Conservation (phyloP, 2,329 filamentous ascomycete species). For the Talaromyces sp. region DNA sequence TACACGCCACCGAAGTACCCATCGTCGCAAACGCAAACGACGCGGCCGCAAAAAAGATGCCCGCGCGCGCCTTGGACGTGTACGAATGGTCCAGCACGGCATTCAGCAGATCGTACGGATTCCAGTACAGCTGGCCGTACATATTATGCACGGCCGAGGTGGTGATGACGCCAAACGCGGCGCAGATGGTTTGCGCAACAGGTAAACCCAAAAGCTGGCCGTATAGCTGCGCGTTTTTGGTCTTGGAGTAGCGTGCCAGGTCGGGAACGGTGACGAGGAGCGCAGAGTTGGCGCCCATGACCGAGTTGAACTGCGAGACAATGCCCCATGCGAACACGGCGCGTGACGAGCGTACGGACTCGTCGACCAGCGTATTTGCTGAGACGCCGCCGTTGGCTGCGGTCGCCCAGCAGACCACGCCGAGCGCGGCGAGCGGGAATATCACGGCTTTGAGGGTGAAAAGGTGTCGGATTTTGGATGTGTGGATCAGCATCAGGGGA, state of each 20-base stretch:
- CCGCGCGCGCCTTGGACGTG: conserved; percentile 23
- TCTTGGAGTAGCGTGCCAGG: conserved; percentile 30
- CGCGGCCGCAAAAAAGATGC: conserved; percentile 28
- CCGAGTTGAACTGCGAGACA: conserved; percentile 35
- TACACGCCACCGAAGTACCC: conserved; percentile 20
- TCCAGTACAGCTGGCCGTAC: conserved; percentile 35
- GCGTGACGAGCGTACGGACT: conserved; percentile 10
- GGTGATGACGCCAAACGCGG: conserved; percentile 19
- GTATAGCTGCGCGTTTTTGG: conserved; percentile 28
- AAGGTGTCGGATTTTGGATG: conserved; percentile 30
- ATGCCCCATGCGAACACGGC: conserved; percentile 33
- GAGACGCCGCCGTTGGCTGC: conserved; percentile 20
- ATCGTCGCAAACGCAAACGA: conserved; percentile 19
- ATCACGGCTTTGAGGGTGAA: conserved; percentile 33
- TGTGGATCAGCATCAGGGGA: conserved; percentile 30
- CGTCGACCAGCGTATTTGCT: conserved; percentile 14
- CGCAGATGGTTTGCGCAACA: conserved; percentile 17
- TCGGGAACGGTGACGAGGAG: conserved; percentile 35
- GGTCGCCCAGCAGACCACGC: conserved; percentile 32
- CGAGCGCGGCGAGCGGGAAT: conserved; percentile 32
- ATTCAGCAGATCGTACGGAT: conserved; percentile 32
- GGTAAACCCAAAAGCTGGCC: conserved; percentile 19
- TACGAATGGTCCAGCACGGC: conserved; percentile 34
- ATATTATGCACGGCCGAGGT: conserved; percentile 27
- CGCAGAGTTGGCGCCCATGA: conserved; percentile 32